Base-by-base conservation (phyloP, 2,329 filamentous ascomycete species). In the Venturia nashicola region DNA sequence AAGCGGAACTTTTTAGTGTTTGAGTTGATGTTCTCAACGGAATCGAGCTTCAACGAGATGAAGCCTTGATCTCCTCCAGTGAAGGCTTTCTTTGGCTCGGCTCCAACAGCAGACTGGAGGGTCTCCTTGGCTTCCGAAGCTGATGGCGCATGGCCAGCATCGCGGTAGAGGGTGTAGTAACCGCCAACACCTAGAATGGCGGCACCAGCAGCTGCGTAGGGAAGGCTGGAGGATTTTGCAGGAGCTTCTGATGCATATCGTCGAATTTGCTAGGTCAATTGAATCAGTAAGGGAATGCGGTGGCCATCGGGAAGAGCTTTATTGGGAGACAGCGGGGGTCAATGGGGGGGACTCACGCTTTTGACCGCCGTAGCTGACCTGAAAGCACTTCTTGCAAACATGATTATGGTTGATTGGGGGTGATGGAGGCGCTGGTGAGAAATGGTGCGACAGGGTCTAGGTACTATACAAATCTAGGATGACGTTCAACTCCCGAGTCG, bases 1-100 rank as follows among this genome's bases (percentile, higher is more conserved):
- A 99, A 97, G 70, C 89, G 86, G 74, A 97, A 82, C 71, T 84
- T 87, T 86, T 97, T 97, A 71, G 91, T 95, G 82, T 97, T 97
- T 82, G 92, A 89, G 81, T 91, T 97, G 78, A 97, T 77, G 57
- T 81, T 78, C 78, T 96, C 88, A 61, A 91, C 83, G 64, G 87
- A 85, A 64, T 90, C 84, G 64, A 97, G 82, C 78, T 89, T 86
- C 69, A 97, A 82, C 67, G 86, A 86, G 67, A 97, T 76, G 78
- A 91, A 97, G 69, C 91, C 92, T 77, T 97, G 91, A 67, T 96
- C 90, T 68, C 90, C 91, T 68, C 93, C 92, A 42, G 51, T 65
- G 42, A 65, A 65, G 18, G 59, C 55, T 39, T 63, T 63, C 59
- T 65, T 63, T n/a, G 63, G 61, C 44, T 64, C 62, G 18, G 27